These are phyloP conservation scores for Telopea speciosissima DNA, from an alignment of 177 flowering plant genomes.

Conservation along the genomic window DNA sequence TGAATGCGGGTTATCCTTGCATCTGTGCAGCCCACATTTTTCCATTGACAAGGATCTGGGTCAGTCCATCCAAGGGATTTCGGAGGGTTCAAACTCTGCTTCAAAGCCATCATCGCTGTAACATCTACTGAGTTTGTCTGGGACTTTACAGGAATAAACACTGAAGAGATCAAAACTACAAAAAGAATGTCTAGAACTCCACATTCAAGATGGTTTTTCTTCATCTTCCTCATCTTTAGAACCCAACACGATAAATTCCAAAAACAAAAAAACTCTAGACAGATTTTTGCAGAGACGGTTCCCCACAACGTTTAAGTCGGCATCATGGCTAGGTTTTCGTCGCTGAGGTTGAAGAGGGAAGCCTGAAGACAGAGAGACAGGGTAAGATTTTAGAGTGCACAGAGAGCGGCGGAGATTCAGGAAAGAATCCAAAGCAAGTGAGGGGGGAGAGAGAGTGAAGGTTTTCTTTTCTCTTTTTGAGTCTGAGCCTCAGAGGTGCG, in stretches of 20 bases:
- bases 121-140: slow-evolving; percentile 28
- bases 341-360: neutral
- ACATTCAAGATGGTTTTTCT: slow-evolving; percentile 11
- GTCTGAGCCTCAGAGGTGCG: too few species aligned
- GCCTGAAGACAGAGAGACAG: neutral
- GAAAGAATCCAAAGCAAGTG: too few species aligned
- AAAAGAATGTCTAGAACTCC: neutral
- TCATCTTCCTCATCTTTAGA: neutral
- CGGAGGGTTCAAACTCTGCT: slow-evolving; percentile 28
- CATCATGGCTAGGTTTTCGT: neutral
- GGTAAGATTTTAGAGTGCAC: neutral
- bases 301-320: neutral
- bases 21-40: slow-evolving; percentile 27
- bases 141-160: slow-evolving; percentile 8
- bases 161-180: neutral
- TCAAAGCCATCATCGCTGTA: slow-evolving; percentile 45
- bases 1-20: slow-evolving; percentile 50
- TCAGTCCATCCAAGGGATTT: slow-evolving; percentile 45
- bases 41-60: slow-evolving; percentile 61
- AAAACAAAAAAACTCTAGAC: neutral
- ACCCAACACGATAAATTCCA: too few species aligned
- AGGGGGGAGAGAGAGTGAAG: too few species aligned
- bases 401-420: slow-evolving; percentile 2
- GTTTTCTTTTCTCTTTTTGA: too few species aligned
- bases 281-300: neutral